Evolutionary conservation across 176 grass and related monocot genomes (phyloP).

Genomic region (Carex scoparia): DNA sequence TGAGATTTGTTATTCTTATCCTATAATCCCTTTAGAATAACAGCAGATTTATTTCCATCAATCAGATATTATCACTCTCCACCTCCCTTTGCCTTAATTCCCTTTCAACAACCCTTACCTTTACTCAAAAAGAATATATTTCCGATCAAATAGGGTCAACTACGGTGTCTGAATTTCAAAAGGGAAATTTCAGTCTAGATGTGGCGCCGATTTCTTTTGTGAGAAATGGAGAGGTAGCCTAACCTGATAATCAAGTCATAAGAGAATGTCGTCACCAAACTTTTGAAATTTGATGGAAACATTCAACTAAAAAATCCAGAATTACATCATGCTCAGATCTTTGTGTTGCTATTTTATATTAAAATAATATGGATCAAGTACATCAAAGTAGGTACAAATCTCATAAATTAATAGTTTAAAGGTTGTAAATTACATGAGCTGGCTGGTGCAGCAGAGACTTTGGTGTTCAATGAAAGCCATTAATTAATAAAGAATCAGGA

Average conservation of each 20-base stretch:
- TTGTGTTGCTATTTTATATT: conserved; percentile 3
- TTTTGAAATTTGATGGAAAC: conserved; percentile 1
- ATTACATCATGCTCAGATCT: conserved; percentile 7
- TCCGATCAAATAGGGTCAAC: not conserved
- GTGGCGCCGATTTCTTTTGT: not conserved
- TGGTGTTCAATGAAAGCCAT: not conserved
- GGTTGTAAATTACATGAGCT: not conserved
- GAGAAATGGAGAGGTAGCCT: conserved; percentile 3
- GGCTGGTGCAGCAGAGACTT: not conserved
- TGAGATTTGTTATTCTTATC: too few relatives aligned
- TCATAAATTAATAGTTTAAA: not conserved
- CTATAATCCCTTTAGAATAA: too few relatives aligned
- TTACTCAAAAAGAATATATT: too few relatives aligned
- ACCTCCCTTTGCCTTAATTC: too few relatives aligned
- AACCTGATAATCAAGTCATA: conserved; percentile 3
- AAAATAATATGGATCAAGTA: not conserved
- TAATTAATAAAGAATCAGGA: not conserved
- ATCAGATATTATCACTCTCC: too few relatives aligned
- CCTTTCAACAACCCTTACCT: too few relatives aligned
- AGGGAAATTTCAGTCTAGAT: not conserved
- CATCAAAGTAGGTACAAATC: not conserved
- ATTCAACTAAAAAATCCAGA: conserved; percentile 2
- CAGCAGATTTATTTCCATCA: too few relatives aligned
- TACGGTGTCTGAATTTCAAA: not conserved
- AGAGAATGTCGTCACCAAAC: not conserved